Conservation (phyloP, 768 basidiomycete genomes). For the Scleroderma bovista region DNA sequence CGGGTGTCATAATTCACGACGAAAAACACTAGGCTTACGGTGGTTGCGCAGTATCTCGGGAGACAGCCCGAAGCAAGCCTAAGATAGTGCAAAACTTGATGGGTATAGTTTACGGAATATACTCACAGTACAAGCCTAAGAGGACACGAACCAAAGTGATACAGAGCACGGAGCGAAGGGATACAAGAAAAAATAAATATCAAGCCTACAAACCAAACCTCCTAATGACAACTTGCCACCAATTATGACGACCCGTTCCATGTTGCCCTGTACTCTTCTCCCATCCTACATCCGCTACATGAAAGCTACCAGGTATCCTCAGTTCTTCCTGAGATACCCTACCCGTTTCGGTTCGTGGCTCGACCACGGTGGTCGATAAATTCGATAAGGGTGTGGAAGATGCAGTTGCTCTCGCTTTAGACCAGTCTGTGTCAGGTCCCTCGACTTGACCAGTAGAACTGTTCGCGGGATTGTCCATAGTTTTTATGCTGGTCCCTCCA, state of each 20-base stretch:
- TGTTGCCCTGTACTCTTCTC: neutral
- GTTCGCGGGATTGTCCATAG: neutral
- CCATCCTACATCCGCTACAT: slow-evolving; percentile 16
- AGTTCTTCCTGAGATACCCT: slow-evolving; percentile 26
- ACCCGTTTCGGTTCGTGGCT: slow-evolving; percentile 4
- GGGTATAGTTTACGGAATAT: too few species aligned
- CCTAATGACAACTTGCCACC: slow-evolving; percentile 15
- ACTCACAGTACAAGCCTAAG: too few species aligned
- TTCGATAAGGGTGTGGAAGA: neutral
- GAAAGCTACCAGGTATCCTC: slow-evolving; percentile 52
- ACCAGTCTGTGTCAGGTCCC: neutral
- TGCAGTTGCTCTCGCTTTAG: neutral
- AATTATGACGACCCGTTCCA: slow-evolving; percentile 2
- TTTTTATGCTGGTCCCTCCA: slow-evolving; percentile 13
- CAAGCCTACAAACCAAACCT: slow-evolving; percentile 24
- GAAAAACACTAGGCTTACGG: too few species aligned
- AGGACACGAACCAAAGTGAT: too few species aligned
- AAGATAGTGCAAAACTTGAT: too few species aligned
- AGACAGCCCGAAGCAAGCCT: too few species aligned
- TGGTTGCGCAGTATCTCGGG: too few species aligned
- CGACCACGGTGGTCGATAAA: neutral
- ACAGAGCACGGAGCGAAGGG: too few species aligned
- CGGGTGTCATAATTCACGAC: too few species aligned
- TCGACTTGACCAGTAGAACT: neutral
- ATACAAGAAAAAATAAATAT: slow-evolving; percentile 4